Evolutionary conservation across 139 green algal genomes (phyloP), one percentile per base, ranked within the genome.

Genomic region (Auxenochlorella pyrenoidosa): DNA sequence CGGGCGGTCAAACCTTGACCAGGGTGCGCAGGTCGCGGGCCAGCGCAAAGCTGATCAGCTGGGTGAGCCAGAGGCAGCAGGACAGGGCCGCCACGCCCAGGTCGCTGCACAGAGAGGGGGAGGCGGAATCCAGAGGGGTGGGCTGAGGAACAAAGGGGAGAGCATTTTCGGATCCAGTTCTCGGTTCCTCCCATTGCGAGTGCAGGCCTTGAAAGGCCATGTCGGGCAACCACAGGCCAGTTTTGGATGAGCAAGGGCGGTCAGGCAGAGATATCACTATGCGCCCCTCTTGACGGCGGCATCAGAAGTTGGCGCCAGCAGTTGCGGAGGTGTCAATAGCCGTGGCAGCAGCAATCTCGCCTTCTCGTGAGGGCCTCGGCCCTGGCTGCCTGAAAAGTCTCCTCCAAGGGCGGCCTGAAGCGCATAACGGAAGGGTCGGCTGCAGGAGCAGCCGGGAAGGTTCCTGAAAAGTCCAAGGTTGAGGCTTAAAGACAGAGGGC

Each of bases 11-110:
- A 41, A 85, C 80, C 80, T 85, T 85, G 28, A 24, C 32, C 4
- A 40, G n/a, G 58, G 68, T 40, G 80, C 80, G 80, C 26, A 21
- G 32, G 38, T 85, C 59, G 13, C 63, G 34, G 1, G 63, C 60
- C 26, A 77, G 80, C 41, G 43, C 63, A 40, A 60, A 60, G 38
- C 58, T 47, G 24, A 63, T 24, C 40, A 85, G 32, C 40, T 85
- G 80, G 2, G 60, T 71, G 18, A 77, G 41, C 80, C 80, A 85
- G 0, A 85, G 80, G 80, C 80, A 85, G 60, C 38, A 63, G 63
- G 26, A 60, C 15, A 85, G 80, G 63, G 80, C 80, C 19, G 80
- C 80, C 38, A 85, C 32, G 32, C 80, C 80, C 1, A 40, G 40
- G 63, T 85, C 80, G 30, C 63, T 72, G 63, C 60, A 44, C 16